phyloP scores from a whole-genome alignment of 257 asterid genomes.

The Penstemon newberryi region DNA sequence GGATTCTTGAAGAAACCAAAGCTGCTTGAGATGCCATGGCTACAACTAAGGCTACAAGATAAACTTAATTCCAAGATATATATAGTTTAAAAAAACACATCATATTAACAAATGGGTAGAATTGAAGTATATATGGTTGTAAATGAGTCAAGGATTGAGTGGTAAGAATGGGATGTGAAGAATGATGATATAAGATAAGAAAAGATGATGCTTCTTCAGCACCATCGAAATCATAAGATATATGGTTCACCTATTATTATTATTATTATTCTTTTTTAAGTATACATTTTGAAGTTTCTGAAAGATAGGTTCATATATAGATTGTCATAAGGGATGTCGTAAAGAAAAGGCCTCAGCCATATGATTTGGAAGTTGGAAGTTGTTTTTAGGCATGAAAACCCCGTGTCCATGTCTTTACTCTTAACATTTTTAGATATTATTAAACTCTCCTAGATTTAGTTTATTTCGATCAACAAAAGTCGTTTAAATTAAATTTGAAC shows the following conservation, averaged over 20 bases:
- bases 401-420: too few relatives aligned
- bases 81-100: constrained; percentile 25
- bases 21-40: constrained; percentile 91
- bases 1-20: constrained; percentile 85
- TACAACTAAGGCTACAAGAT: constrained; percentile 42
- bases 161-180: constrained; percentile 51
- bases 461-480: too few relatives aligned
- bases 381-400: too few relatives aligned
- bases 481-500: too few relatives aligned
- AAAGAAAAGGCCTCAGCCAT: background rate
- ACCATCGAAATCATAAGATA: constrained; percentile 49
- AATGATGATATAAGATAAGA: constrained; percentile 49
- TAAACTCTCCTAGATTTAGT: too few relatives aligned
- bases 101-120: background rate
- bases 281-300: constrained; percentile 1
- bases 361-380: too few relatives aligned
- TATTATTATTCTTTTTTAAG: constrained; percentile 12
- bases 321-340: constrained; percentile 9
- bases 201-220: constrained; percentile 47
- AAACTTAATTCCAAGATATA: constrained; percentile 11
- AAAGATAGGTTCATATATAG: background rate
- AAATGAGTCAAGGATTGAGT: constrained; percentile 43
- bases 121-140: constrained; percentile 43
- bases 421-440: too few relatives aligned
- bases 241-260: constrained; percentile 6